A percentile compares a stretch with the other conserved stretches of the same genome.
Evolutionary conservation across 202 grass and related monocot species (phyloP).

Genomic region (Cymbopogon flexuosus): DNA sequence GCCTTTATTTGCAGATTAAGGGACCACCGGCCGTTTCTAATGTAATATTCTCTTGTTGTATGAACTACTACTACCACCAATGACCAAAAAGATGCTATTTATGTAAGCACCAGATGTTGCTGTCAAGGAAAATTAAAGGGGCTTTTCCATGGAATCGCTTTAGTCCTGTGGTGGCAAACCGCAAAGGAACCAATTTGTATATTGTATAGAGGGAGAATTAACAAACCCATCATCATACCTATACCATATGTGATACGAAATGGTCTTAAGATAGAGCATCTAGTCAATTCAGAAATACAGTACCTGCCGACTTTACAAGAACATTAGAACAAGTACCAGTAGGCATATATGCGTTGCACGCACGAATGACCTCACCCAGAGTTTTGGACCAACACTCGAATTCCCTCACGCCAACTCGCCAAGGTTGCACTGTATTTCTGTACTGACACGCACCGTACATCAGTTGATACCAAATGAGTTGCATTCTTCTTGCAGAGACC

Average conservation of each 20-base stretch:
- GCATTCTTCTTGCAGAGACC: neutral
- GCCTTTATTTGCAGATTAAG: neutral
- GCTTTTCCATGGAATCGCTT: neutral
- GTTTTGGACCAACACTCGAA: neutral
- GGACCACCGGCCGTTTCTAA: neutral
- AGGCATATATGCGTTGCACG: neutral
- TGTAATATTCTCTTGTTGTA: neutral
- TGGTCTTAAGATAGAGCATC: neutral
- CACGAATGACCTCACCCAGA: neutral
- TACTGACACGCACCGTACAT: neutral
- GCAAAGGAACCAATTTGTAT: neutral
- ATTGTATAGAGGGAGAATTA: neutral
- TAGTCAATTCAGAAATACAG: neutral
- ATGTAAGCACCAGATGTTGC: constrained; percentile 25
- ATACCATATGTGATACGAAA: neutral
- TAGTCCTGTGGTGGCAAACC: neutral
- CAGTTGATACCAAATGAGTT: neutral
- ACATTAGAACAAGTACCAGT: neutral
- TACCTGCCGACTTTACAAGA: neutral
- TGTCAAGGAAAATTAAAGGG: neutral
- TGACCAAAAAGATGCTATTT: neutral
- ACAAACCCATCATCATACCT: neutral
- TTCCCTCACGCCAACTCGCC: neutral
- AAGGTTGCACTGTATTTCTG: neutral
- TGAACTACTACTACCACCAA: neutral